Percentiles rank a stretch among this genome's conserved stretches.
These are phyloP conservation scores for Yamadazyma songkhlaensis DNA, from an alignment of 1,139 yeast genomes.

Conservation along the genomic window DNA sequence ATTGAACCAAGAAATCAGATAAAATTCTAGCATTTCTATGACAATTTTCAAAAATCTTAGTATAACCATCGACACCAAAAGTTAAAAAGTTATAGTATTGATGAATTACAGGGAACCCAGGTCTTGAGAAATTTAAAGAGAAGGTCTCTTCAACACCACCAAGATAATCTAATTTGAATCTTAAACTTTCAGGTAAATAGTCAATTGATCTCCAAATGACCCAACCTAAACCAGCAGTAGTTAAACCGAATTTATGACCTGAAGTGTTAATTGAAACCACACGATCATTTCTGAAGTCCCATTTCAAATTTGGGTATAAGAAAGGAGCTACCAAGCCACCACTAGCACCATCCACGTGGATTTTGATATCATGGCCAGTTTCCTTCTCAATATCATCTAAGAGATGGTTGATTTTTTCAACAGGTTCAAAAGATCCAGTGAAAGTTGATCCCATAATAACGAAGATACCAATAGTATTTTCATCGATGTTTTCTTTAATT, in stretches of 20 bases:
- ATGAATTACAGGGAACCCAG: constrained; percentile 86
- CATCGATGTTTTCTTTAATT: constrained; percentile 68
- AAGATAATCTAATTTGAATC: constrained; percentile 77
- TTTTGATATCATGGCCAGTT: constrained; percentile 67
- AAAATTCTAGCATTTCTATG: constrained; percentile 69
- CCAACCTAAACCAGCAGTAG: constrained; percentile 94
- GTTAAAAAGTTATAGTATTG: constrained; percentile 80
- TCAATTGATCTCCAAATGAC: constrained; percentile 71
- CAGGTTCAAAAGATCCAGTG: constrained; percentile 89
- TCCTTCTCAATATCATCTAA: constrained; percentile 69
- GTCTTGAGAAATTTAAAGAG: constrained; percentile 85
- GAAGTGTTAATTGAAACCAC: constrained; percentile 88
- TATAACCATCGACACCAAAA: constrained; percentile 70
- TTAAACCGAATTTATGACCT: constrained; percentile 90
- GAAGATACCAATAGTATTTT: constrained; percentile 89
- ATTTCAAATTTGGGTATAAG: constrained; percentile 64
- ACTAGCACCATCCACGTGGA: constrained; percentile 92
- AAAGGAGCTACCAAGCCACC: constrained; percentile 91
- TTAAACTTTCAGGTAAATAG: constrained; percentile 65
- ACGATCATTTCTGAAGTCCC: constrained; percentile 80
- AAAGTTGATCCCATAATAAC: constrained; percentile 89
- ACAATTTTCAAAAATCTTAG: constrained; percentile 58
- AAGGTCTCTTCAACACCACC: constrained; percentile 90
- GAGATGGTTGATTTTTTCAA: constrained; percentile 53
- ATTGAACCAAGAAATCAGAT: constrained; percentile 60